Base-by-base conservation (phyloP, 2,329 filamentous ascomycete genomes). In the Epichloe uncinata region DNA sequence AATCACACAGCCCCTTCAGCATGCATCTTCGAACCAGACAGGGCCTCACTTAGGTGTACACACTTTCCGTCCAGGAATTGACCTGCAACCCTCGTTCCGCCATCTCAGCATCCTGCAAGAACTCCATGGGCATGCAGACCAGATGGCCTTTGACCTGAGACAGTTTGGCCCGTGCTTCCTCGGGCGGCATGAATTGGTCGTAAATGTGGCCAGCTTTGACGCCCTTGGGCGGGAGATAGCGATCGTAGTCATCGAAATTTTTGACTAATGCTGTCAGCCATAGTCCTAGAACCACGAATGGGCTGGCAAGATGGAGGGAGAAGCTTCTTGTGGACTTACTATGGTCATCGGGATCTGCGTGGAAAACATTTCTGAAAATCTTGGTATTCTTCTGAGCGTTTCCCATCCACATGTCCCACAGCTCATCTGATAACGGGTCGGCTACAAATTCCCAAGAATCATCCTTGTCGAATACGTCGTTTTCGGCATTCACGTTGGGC, bases 51-150 rank as follows among this genome's bases (percentile, higher is more conserved):
- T 58, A 88, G 6, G 85, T 86, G 63, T 87, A 93, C 53, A 94
- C 79, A 75, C 86, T 88, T 73, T 96, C 88, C 0, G 91, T 97
- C 61, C 81, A 84, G 43, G 78, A 69, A 64, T 97, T 97, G 40
- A 97, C 81, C 67, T 89, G 83, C 66, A 97, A 61, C 0, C 91
- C 90, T 60, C 78, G 79, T 70, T 96, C 90, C 0, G 90, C 90
- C 89, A 97, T 94, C 58, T 87, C 77, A 0, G 83, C 88, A 55
- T 95, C 82, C 59, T 78, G 75, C 61, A 97, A 67, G 63, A 95
- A 97, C 43, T 89, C 79, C 60, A 97, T 66, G n/a, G 89, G 89
- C 82, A 95, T 91, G 87, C 87, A 94, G 6, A 97, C 91, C 40
- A 97, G 66, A 70, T 97, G 91, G 0, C 91, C 91, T 68, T 81